Evolutionary conservation across 768 basidiomycete genomes (phyloP), one percentile per base, ranked within the genome.

Genomic region (Termitomyces sp.): DNA sequence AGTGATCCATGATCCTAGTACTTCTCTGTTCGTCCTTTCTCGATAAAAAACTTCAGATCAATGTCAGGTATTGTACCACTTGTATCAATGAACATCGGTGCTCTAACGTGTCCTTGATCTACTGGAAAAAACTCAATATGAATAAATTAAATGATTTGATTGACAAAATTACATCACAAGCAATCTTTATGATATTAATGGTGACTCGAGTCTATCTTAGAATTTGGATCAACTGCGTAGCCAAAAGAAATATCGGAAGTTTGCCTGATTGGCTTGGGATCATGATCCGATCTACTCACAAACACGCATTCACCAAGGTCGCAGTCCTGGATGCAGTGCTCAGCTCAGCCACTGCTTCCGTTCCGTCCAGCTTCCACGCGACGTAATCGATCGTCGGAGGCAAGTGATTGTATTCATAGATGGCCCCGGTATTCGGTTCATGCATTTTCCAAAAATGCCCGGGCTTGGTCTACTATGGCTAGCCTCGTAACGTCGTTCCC

Each of bases 301-400:
- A 52, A 52, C 44, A 52, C 58, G 52, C 58, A 45, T 33, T 57
- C 56, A 45, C 56, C 56, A 58, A 55, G n/a, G 57, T 54, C 16
- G 33, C 56, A 54, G 35, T 49, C 45, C 49, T 52, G 52, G 30
- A 52, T 57, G 56, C 54, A n/a, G 47, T 51, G 53, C 50, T 56
- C 41, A 35, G 45, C 49, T 56, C 41, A 35, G 45, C 49, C 54
- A 54, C 55, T 24, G 24, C 46, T 45, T 59, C 50, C 46, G 52
- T 59, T 57, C 61, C 52, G 55, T 57, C 16, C 30, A 56, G 38
- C 45, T 2, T 33, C 57, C 61, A 55, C 56, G 56, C 55, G 61
- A 59, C 44, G 54, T 56, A 58, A 56, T 53, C 24, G 51, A 52
- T 51, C 38, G 49, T 41, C n/a, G 47, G 30, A 45, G 26, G 14